Conservation (phyloP, 345 rosid genomes). For the Citrus sp. region DNA sequence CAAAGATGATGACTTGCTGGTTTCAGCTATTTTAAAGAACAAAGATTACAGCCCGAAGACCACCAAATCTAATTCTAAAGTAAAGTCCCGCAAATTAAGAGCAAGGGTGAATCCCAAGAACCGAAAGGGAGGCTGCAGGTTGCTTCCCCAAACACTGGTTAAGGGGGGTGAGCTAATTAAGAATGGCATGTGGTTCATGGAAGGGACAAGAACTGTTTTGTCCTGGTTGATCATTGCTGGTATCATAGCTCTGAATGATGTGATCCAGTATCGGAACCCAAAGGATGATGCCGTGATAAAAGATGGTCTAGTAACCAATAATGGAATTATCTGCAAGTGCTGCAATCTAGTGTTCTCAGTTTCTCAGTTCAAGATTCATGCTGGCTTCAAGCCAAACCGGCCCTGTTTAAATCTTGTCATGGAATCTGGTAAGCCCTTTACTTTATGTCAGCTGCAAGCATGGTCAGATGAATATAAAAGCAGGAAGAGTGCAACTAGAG, state of each 20-base stretch:
- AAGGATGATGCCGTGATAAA: conserved; percentile 58
- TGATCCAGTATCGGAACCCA: conserved; percentile 70
- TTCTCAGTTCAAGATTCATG: conserved; percentile 76
- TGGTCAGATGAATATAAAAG: conserved; percentile 85
- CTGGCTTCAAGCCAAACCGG: conserved; percentile 60
- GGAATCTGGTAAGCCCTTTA: conserved; percentile 76
- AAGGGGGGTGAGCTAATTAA: conserved; percentile 40
- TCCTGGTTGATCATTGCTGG: conserved; percentile 71
- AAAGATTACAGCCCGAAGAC: conserved; percentile 36
- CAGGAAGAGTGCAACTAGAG: conserved; percentile 46
- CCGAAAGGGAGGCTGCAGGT: conserved; percentile 54
- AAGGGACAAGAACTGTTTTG: conserved; percentile 66
- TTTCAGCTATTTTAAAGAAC: conserved; percentile 54
- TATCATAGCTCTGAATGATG: conserved; percentile 59
- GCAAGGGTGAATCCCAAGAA: conserved; percentile 41
- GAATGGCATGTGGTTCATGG: conserved; percentile 42
- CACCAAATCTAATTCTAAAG: conserved; percentile 41
- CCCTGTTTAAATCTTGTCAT: conserved; percentile 82
- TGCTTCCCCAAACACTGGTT: conserved; percentile 56
- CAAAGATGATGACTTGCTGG: conserved; percentile 61
- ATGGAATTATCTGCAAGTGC: conserved; percentile 81
- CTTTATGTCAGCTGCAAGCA: conserved; percentile 78
- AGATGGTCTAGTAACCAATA: conserved; percentile 62
- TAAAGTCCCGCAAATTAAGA: conserved; percentile 44
- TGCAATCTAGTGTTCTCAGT: conserved; percentile 64